Base-by-base conservation (phyloP, 148 eudicot species). In the Nepenthes gracilis region DNA sequence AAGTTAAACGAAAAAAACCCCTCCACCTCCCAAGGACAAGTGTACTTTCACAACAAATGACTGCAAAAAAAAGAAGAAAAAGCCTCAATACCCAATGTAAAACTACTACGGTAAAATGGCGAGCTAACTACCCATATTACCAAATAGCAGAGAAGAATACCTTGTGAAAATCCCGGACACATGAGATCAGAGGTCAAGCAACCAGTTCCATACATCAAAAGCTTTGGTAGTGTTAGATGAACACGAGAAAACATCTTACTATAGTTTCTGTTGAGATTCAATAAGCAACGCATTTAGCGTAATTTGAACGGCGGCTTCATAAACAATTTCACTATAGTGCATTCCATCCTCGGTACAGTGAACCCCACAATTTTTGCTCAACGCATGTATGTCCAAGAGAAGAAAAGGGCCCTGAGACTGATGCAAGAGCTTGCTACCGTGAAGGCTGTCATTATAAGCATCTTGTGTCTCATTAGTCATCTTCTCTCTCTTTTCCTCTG, bases 251-350 rank as follows among this genome's bases (percentile, higher is more conserved):
- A 12, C 34, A 14, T 34, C 52, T 48, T 59, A 59, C 81, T 69
- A 83, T 47, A 84, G 72, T 70, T 78, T 85, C 73, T 93, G 96
- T 60, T 86, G 85, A 61, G 98, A 93, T 70, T 85, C 87, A 47
- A 93, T 86, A 55, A 93, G 85, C 83, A 93, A 76, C 12, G 90
- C 95, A 73, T 93, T 93, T 45, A 93, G 67, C 89, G 88, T 74
- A 36, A 93, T 77, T 58, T 93, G 98, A 77, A 88, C 79, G 5
- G 84, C 73, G 47, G 88, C 79, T 60, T 93, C 84, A 69, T 88
- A 93, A 36, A 93, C 95, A 74, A 71, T 73, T 4, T 37, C 74
- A 67, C 81, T 67, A 66, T 82, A 93, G 74, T 93, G 98, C 98
- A 93, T 88, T 33, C 98, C 98, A 64, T 93, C 98, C 48, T 58